Evolutionary conservation across 192 early-diverging fungal species (phyloP).

Genomic region (Neocallimastix lanati): DNA sequence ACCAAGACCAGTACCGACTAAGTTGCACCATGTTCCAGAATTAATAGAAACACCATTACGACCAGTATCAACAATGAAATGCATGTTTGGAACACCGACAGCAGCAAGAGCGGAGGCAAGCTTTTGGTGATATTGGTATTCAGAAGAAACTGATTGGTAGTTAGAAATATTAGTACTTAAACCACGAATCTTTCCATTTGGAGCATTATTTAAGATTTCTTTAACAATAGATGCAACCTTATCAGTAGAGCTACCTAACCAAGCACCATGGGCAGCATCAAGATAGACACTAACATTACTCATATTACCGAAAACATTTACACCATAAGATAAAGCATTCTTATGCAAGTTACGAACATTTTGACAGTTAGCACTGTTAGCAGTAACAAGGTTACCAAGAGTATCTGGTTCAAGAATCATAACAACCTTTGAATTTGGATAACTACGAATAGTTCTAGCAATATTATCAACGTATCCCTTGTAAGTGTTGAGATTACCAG

Average conservation of each 20-base stretch:
- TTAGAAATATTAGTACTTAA: not conserved
- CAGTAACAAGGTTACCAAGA: not conserved
- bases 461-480: not conserved
- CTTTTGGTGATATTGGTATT: not conserved
- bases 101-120: not conserved
- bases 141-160: not conserved
- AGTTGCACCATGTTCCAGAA: not conserved
- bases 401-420: not conserved
- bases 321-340: not conserved
- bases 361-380: not conserved
- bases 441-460: not conserved
- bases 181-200: not conserved
- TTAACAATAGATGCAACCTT: not conserved
- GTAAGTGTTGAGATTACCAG: not conserved
- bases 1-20: not conserved
- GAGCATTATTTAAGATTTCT: not conserved
- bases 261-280: slow-evolving; percentile 20
- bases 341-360: not conserved
- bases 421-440: not conserved
- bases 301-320: not conserved
- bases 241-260: slow-evolving; percentile 7
- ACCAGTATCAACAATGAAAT: not conserved
- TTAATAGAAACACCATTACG: not conserved
- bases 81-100: not conserved
- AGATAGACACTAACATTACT: slow-evolving; percentile 14